Base-by-base conservation (phyloP, 495 filamentous ascomycete genomes). In the Penicillium egyptiacum region DNA sequence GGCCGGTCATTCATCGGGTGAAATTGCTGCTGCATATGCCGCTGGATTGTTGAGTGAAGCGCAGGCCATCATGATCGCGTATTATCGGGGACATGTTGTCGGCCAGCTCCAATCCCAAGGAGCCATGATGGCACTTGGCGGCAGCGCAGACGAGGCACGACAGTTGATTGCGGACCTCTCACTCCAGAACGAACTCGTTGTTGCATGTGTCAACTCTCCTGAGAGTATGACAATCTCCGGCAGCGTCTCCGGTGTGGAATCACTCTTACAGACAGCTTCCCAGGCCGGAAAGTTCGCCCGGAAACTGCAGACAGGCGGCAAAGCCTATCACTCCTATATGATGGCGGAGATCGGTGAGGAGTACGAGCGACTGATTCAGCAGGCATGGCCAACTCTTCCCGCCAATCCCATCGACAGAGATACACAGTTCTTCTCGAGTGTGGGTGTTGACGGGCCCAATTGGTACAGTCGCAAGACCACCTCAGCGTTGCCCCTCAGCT, bases 121-220 rank as follows among this genome's bases (percentile, higher is more conserved):
- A 22, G 61, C 54, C 3, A 72, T 72, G 67, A 58, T 69, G 44
- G 60, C 69, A 2, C 59, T 70, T 0, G 69, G 62, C 71, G 10
- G 48, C 42, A 8, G 57, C 22, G 4, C 55, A 54, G 2, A 37
- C 62, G 25, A 30, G 58, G 2, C 28, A 61, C 23, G 4, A 9
- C 5, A 28, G 26, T 28, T 0, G 64, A 67, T 48, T 17, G 70
- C 1, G 12, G 62, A 16, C 16, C 31, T 2, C 16, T 63, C 10
- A 25, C 7, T 30, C 33, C 8, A 0, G 56, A 53, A 60, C 28
- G 69, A 77, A 0, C 59, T 63, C 7, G 26, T 28, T 3, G 66
- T 84, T 20, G 81, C 79, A 2, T 83, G 80, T 58, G 65, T 75
- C 49, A 85, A 83, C 60, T 77, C 72, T 33, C 75, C 75, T 0